phyloP scores from a whole-genome alignment of 495 filamentous ascomycete species.

The Talaromyces trachyspermus region DNA sequence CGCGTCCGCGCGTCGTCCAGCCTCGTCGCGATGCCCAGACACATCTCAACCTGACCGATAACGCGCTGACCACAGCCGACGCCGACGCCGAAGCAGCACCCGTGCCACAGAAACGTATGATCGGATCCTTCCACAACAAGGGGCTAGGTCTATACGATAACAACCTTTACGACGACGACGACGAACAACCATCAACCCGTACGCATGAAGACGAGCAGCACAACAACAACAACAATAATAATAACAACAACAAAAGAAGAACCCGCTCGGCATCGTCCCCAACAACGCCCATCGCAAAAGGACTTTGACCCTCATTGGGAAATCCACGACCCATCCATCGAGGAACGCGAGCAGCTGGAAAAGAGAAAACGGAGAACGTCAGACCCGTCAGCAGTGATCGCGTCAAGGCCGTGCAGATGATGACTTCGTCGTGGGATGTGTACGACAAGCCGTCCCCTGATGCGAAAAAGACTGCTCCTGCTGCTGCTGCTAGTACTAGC shows the following conservation, averaged over 20 bases:
- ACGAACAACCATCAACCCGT: conserved; percentile 18
- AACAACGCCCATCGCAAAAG: conserved; percentile 60
- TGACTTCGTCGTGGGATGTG: conserved; percentile 57
- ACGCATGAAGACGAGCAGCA: background rate
- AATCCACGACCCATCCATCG: conserved; percentile 53
- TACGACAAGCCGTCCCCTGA: conserved; percentile 54
- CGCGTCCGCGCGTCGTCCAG: conserved; percentile 48
- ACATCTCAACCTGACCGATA: conserved; percentile 69
- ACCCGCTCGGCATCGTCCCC: conserved; percentile 53
- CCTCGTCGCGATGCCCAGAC: conserved; percentile 69
- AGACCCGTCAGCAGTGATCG: conserved; percentile 41
- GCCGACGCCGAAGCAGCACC: conserved; percentile 13
- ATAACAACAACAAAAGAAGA: too few species aligned
- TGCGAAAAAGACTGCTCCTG: conserved; percentile 19
- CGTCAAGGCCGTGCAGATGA: conserved; percentile 45
- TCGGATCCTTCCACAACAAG: conserved; percentile 47
- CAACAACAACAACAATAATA: conserved; percentile 16
- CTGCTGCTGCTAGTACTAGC: too few species aligned
- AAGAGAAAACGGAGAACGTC: conserved; percentile 41
- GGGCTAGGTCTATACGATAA: conserved; percentile 72
- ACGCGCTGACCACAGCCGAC: conserved; percentile 32
- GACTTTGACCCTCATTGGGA: conserved; percentile 68
- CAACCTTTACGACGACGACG: conserved; percentile 55
- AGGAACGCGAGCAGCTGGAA: conserved; percentile 14
- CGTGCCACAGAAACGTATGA: conserved; percentile 20